Percentiles rank a stretch among this genome's conserved stretches.
Evolutionary conservation across 306 rosid species (phyloP).

Genomic region (Astragalus membranaceus): DNA sequence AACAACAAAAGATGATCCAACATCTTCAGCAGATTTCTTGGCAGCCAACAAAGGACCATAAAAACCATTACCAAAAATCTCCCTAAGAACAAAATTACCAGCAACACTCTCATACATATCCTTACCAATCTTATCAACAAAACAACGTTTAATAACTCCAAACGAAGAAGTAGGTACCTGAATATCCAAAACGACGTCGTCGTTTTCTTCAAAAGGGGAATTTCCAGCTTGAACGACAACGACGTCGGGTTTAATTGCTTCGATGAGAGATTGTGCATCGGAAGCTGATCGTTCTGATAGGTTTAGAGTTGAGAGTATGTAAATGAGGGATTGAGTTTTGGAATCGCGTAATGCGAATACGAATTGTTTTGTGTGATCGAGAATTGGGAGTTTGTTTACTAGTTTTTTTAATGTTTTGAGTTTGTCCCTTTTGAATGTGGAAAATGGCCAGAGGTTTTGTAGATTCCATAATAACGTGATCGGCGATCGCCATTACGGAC

Average conservation of each 20-base stretch:
- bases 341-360: conserved; percentile 57
- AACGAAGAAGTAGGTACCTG: conserved; percentile 61
- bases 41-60: conserved; percentile 64
- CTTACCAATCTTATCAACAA: conserved; percentile 53
- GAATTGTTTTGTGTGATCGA: conserved; percentile 60
- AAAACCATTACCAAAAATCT: conserved; percentile 67
- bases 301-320: conserved; percentile 57
- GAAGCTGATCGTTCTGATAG: conserved; percentile 59
- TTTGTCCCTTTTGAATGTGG: conserved; percentile 38
- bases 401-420: conserved; percentile 40
- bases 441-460: conserved; percentile 65
- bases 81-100: conserved; percentile 46
- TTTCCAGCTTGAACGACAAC: conserved; percentile 50
- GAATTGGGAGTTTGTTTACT: conserved; percentile 46
- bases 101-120: conserved; percentile 60
- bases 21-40: conserved; percentile 54
- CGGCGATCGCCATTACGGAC: conserved; percentile 43
- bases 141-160: conserved; percentile 56
- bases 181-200: background rate
- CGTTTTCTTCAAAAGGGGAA: conserved; percentile 33
- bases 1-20: conserved; percentile 53
- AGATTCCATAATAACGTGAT: conserved; percentile 42
- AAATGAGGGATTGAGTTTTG: conserved; percentile 46
- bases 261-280: conserved; percentile 46
- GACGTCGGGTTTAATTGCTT: conserved; percentile 65